Conservation (phyloP, 2,329 filamentous ascomycete genomes). For the Diaporthe sp. region DNA sequence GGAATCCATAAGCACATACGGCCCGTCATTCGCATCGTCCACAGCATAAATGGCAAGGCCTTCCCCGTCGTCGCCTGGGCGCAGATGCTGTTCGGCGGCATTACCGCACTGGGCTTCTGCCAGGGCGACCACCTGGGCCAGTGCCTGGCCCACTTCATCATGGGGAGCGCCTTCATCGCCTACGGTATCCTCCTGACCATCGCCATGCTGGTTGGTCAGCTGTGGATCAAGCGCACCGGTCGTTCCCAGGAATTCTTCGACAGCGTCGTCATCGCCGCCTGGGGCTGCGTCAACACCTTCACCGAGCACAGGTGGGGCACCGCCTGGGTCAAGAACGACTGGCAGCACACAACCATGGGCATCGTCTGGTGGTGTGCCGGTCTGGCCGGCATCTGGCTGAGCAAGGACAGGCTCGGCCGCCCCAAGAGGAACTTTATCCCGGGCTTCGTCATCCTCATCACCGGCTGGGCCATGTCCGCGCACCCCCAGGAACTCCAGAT, state of each 20-base stretch:
- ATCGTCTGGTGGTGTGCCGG: slow-evolving; percentile 98
- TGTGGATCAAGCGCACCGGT: slow-evolving; percentile 84
- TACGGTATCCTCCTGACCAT: slow-evolving; percentile 92
- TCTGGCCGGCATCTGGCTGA: slow-evolving; percentile 91
- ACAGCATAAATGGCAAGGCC: slow-evolving; percentile 85
- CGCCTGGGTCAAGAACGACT: slow-evolving; percentile 90
- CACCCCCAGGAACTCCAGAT: slow-evolving; percentile 88
- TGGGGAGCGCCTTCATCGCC: slow-evolving; percentile 95
- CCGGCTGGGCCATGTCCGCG: slow-evolving; percentile 94
- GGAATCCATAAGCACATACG: slow-evolving; percentile 85
- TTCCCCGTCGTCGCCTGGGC: slow-evolving; percentile 90
- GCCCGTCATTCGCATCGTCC: slow-evolving; percentile 74
- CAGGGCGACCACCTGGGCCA: slow-evolving; percentile 91
- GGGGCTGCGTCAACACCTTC: slow-evolving; percentile 98
- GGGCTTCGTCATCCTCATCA: slow-evolving; percentile 89
- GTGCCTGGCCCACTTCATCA: slow-evolving; percentile 97
- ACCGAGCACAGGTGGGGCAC: slow-evolving; percentile 96
- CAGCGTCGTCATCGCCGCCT: slow-evolving; percentile 87
- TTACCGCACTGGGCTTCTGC: slow-evolving; percentile 92
- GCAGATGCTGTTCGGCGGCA: slow-evolving; percentile 96
- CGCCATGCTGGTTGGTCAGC: slow-evolving; percentile 86
- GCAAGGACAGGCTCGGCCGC: slow-evolving; percentile 81
- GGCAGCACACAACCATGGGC: slow-evolving; percentile 99
- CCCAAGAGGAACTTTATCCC: slow-evolving; percentile 95
- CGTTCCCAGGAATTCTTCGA: slow-evolving; percentile 98